Evolutionary conservation across 805 yeast species (phyloP), one percentile per base, ranked within the genome.

Genomic region (Monosporozyma servazzii): DNA sequence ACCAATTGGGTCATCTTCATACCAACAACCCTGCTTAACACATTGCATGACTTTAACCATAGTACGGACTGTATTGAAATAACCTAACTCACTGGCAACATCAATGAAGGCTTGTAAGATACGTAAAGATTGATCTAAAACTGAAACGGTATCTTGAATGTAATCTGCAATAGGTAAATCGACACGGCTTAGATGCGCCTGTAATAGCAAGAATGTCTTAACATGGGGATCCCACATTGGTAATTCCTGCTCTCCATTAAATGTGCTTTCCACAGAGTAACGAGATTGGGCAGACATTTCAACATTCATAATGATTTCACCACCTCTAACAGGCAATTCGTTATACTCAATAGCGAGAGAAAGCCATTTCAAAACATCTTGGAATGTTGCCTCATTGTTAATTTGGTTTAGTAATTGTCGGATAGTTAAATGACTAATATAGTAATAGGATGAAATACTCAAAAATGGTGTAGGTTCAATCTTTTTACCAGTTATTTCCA

Each of bases 111-210:
- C 97, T 64, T 93, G 99, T 50, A 90, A 70, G 55, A 93, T 84
- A 78, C 99, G 95, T 62, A 93, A 73, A 7, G 95, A 81, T 70
- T 93, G 99, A 63, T 95, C 99, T 52, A 93, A 71, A 9, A 93
- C 96, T 0, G 97, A 83, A 13, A 89, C 80, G 0, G 96, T 89
- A 67, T 93, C 99, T 64, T 91, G 98, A 9, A 85, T 75, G 64
- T 93, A 93, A 73, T 93, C 99, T 0, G 96, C 95, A 61, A 93
- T 87, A 1, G 98, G 99, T 47, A 93, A 72, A 53, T 87, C 93
- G 5, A 84, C 61, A 49, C 96, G 74, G 8, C 88, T 80, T 48
- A 91, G 75, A 62, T 91, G 91, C 0, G 95, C 90, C 67, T 91
- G 96, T 15, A 90, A 60, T 42, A 91, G 67, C 40, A 90, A 71